Evolutionary conservation across 192 early-diverging fungal species (phyloP), one percentile per base, ranked within the genome.

Genomic region (Coemansia sp.): DNA sequence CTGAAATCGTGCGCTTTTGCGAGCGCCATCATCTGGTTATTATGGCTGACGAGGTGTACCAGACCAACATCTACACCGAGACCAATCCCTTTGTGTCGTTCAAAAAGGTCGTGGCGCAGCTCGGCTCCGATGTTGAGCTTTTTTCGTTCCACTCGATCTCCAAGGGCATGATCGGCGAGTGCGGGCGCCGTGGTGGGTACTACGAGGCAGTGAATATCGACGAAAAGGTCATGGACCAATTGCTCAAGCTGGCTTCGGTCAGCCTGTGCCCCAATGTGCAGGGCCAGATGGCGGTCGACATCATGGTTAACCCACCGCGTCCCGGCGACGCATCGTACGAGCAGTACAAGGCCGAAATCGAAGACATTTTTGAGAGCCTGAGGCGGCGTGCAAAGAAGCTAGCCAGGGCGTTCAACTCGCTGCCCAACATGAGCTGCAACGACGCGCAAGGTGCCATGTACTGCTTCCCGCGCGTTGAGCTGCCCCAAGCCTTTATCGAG

Each of bases 121-220:
- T 94, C 87, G 88, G 87, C 8, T 79, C 86, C 3, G 62, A 71
- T 3, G 92, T 92, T 63, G 95, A 99, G 84, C 83, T 99, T 59
- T 87, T 99, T 63, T 95, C 94, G 28, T 97, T 97, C 86, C 95
- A 99, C 86, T 91, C 89, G 35, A 90, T 95, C 51, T 97, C 95
- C 55, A 99, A 99, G 83, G 97, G 97, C 64, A 93, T 97, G 94
- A 73, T 99, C 53, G 97, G 97, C 66, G 97, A 99, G 80, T 99
- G 97, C 73, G 97, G 97, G 38, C 88, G 94, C 50, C 89, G 97
- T 48, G 96, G 97, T 62, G 97, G 95, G 10, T 99, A 97, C 84
- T 95, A 95, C 86, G 97, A 99, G 80, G 94, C 93, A 65, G 86
- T 86, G 31, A 90, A 90, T 46, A 88, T 99, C 48, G 90, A 92